Base-by-base conservation (phyloP, 129 eudicot species). In the Apium graveolens region DNA sequence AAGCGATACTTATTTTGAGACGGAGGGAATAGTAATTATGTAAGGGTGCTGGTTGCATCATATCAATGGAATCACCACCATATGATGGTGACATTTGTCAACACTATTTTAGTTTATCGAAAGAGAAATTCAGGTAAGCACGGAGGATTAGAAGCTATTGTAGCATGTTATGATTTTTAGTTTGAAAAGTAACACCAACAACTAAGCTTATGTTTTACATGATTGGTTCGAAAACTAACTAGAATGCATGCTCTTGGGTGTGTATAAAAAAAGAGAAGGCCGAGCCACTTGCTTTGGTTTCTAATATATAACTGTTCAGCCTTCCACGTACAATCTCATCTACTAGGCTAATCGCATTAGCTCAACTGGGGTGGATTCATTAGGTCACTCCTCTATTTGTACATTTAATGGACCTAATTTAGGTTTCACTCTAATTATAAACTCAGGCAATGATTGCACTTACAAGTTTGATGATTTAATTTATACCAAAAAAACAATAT, bases 311-410 rank as follows among this genome's bases (percentile, higher is more conserved):
- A n/a, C n/a, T n/a, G 18, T 10, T 34, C 37, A 63, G 39, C 72
- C 72, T 66, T 66, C 21, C 70, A 65, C 31, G 65, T 24, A 24
- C 38, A 63, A 5, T 63, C 38, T 29, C 39, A 66, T 66, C 72
- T 31, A 66, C 39, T 66, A 31, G 72, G 72, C 72, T 66, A 66
- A 66, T 27, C 72, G 72, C 72, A 66, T 66, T 66, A 66, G 72
- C 72, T 29, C 72, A 13, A 31, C 39, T 66, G 5, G 11, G 69
- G 5, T 66, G 72, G 39, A 66, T 14, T 66, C 1, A 31, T 66
- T 66, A 14, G 72, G 72, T 66, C 72, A 32, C 38, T 31, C 39
- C 11, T 60, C 68, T 38, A 0, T 2, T 65, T 66, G 14, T n/a
- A n/a, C 16, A 60, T 26, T 24, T 12, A 13, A 27, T 16, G 38